phyloP scores from a whole-genome alignment of 83 land plant genomes.

The Diphasiastrum complanatum region DNA sequence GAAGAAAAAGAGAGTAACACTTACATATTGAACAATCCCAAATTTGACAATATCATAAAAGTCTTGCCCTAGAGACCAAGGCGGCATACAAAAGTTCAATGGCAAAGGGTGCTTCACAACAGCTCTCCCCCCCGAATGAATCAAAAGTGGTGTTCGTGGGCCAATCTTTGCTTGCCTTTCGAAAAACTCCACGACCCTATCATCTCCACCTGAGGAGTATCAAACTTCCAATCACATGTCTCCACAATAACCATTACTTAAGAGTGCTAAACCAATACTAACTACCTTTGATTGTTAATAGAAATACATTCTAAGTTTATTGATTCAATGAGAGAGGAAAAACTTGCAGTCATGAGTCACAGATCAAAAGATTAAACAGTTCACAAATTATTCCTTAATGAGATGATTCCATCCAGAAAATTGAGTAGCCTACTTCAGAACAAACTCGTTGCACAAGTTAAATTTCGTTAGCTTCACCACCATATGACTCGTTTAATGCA shows the following conservation, averaged over 20 bases:
- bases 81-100: conserved; percentile 60
- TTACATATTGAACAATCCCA: conserved; percentile 93
- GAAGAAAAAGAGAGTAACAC: conserved; percentile 26
- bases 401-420: too few relatives aligned
- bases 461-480: too few relatives aligned
- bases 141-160: conserved; percentile 49
- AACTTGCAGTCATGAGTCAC: background rate
- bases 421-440: too few relatives aligned
- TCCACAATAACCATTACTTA: background rate
- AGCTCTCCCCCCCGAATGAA: conserved; percentile 46
- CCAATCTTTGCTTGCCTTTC: conserved; percentile 54
- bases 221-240: background rate
- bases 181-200: conserved; percentile 58
- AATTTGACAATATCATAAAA: conserved; percentile 71
- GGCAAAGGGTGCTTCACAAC: conserved; percentile 71
- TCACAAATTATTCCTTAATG: background rate
- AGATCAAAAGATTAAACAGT: background rate
- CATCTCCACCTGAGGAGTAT: conserved; percentile 62
- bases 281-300: background rate
- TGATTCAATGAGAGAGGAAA: background rate
- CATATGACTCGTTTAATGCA: too few relatives aligned
- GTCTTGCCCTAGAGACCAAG: conserved; percentile 78
- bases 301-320: too few relatives aligned
- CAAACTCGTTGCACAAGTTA: too few relatives aligned
- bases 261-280: background rate